Evolutionary conservation across 805 yeast genomes (phyloP), one percentile per base, ranked within the genome.

Genomic region (Saccharomycopsis sp.): DNA sequence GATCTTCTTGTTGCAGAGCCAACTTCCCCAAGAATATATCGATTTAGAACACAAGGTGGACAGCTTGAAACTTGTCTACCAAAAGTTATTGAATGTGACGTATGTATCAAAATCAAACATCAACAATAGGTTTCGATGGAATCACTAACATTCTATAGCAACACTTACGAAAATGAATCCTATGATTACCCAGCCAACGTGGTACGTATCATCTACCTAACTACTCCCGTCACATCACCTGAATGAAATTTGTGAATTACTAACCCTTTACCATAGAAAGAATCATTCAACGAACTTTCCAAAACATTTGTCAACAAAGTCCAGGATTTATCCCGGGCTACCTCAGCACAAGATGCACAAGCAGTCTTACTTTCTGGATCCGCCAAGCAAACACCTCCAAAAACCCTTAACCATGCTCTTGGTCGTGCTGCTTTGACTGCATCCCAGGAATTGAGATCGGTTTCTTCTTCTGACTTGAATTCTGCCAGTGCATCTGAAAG

Each of bases 181-280:
- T 85, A 84, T 60, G 95, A 84, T 61, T 84, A 84, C 58, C 95
- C 95, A 7, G 73, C 76, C 41, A 78, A 79, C 52, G 65, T 77
- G 50, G 56, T 52, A 43, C 10, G 55, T 38, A 10, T 19, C 5
- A 19, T 9, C 29, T 25, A 10, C 29, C 29, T 10, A 25, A 25
- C 9, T 25, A n/a, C 12, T 25, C 12, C n/a, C 12, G 29, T 25
- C 9, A 25, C 9, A 15, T 15, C 10, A 18, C 26, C 13, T 30
- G 13, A 1, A 13, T 8, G n/a, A 25, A 10, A 9, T n/a, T 25
- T 9, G n/a, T n/a, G n/a, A 25, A 10, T 9, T 38, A 38, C 40
- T 38, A 38, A 38, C 41, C 9, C 21, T n/a, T 20, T 7, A n/a
- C n/a, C 5, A 15, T 25, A 40, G 41, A 77, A 70, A 52, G 95